Evolutionary conservation across 148 eudicot species (phyloP), one percentile per base, ranked within the genome.

Genomic region (Polygonum aviculare): DNA sequence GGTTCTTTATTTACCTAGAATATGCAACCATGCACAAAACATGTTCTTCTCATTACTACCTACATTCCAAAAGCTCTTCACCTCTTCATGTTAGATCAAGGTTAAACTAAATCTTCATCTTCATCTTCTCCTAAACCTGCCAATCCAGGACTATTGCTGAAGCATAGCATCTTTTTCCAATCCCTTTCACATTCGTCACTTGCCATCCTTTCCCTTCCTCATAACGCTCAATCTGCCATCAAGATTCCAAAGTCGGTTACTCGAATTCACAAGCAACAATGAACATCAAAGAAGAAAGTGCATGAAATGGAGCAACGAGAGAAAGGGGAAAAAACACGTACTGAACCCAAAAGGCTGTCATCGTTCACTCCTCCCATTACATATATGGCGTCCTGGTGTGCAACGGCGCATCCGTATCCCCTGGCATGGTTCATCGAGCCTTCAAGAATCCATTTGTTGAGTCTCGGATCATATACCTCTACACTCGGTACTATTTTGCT

Each of bases 401-500:
- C 90, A 76, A 79, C 90, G 49, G 90, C 83, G 71, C 85, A 83
- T 54, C 81, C 79, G 73, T 86, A 90, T 40, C 97, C 98, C 85
- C 90, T 87, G 8, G 87, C 41, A 22, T 79, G 72, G 54, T 80
- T 87, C 92, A 91, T 85, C 14, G 97, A 84, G 38, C 82, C 87
- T 63, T 87, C 95, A 39, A 14, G n/a, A 82, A 82, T 84, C 98
- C 98, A 94, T 60, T 50, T 69, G 26, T 87, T 92, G 44, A 63
- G 74, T 55, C 98, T 90, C 75, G 98, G 97, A 77, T 94, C 98
- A 79, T 77, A 91, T 59, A 91, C 88, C 86, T 91, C 97, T 33
- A 90, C 79, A 57, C 82, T 91, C 22, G 85, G 71, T 62, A 88
- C 89, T 88, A 87, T 86, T 33, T 41, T 7, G 33, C 36, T 81